These are phyloP conservation scores for Stevia rebaudiana DNA, from an alignment of 140 eudicot species.

Conservation along the genomic window DNA sequence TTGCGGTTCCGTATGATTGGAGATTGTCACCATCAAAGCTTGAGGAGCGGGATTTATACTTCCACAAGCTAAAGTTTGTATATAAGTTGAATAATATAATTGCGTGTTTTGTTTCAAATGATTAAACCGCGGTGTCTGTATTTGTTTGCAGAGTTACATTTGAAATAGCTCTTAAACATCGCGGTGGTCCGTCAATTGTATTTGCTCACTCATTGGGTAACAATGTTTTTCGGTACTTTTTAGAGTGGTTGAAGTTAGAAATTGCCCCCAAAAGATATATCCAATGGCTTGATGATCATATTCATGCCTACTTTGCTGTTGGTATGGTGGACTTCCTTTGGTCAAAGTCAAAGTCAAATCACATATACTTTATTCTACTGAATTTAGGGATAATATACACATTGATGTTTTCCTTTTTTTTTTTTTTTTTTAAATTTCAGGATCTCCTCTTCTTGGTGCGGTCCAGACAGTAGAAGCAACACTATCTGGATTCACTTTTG, in stretches of 20 bases:
- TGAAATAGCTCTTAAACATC: constrained; percentile 88
- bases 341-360: neutral
- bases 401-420: constrained; percentile 13
- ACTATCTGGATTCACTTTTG: constrained; percentile 78
- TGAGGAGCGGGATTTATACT: constrained; percentile 85
- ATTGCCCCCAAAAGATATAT: constrained; percentile 72
- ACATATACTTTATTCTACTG: constrained; percentile 15
- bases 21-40: constrained; percentile 78
- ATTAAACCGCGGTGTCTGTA: neutral
- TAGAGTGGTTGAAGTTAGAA: constrained; percentile 96
- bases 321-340: constrained; percentile 35
- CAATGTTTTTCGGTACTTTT: constrained; percentile 89
- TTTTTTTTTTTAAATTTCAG: constrained; percentile 39
- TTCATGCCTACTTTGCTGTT: constrained; percentile 96
- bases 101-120: neutral
- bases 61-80: constrained; percentile 88
- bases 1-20: constrained; percentile 95
- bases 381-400: constrained; percentile 11
- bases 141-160: constrained; percentile 64
- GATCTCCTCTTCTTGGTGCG: constrained; percentile 90
- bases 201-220: constrained; percentile 95
- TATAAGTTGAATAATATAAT: neutral
- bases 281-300: constrained; percentile 91
- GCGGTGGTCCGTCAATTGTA: constrained; percentile 96
- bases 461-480: constrained; percentile 74